Base-by-base conservation (phyloP, 352 stramenopile species). In the Phytophthora constricta region DNA sequence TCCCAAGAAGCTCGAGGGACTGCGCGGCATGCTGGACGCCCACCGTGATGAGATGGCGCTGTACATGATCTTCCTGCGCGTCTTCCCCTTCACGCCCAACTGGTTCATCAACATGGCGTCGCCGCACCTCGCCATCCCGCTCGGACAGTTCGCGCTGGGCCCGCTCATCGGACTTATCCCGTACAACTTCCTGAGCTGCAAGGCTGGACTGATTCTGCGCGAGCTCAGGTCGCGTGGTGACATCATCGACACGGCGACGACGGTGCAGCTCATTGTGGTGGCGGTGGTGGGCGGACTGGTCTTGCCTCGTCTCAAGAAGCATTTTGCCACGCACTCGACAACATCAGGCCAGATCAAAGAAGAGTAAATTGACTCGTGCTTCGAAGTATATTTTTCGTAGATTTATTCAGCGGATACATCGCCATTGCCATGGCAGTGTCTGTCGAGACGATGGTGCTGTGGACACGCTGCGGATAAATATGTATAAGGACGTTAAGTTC, bases 71-170 rank as follows among this genome's bases (percentile, higher is more conserved):
- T 94, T 92, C 64, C 54, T 94, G 52, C 82, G 86, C 27, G 82
- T 94, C 4, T 94, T 94, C 61, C 86, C 86, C 26, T 92, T 94
- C 67, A 91, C 86, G 17, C 86, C 86, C 64, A 94, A 94, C 62
- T 94, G 86, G 86, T 94, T 94, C 53, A 90, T 94, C 75, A 94
- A 94, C 78, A 70, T 94, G 71, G 85, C 86, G 59, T 89, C 86
- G 33, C 84, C 86, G 33, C 86, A 94, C 42, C 58, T 94, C 47
- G 69, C 77, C 22, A 92, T 94, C 57, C 82, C 86, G 25, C 28
- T 94, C 33, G 19, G 62, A 13, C 77, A 85, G 57, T 94, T 94
- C 68, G 58, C 77, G 22, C 53, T 91, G 26, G 84, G 83, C 3
- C 82, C 85, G 20, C 74, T 87, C 10, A 60, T 94, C 20, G 86